Conservation (phyloP, 768 basidiomycete species). For the Pisolithus marmoratus region DNA sequence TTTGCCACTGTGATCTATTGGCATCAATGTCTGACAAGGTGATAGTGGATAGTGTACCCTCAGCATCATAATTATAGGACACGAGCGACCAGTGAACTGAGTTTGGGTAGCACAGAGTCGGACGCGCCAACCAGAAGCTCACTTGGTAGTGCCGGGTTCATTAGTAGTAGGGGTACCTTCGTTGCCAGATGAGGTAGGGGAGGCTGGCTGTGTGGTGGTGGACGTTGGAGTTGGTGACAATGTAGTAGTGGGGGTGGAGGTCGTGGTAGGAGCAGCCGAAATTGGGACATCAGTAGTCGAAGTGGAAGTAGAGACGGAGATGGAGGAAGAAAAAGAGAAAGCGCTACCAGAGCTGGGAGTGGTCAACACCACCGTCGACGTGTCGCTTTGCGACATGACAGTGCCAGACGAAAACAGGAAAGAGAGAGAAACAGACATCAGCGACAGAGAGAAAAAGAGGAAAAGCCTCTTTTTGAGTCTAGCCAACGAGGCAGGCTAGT, state of each 20-base stretch:
- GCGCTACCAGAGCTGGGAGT: slow-evolving; percentile 15
- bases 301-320: background rate
- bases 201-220: background rate
- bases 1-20: too few species aligned
- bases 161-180: background rate
- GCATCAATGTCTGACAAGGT: too few species aligned
- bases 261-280: background rate
- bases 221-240: slow-evolving; percentile 8
- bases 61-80: too few species aligned
- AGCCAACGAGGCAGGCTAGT: too few species aligned
- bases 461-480: background rate
- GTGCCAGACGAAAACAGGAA: too few species aligned
- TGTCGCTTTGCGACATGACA: background rate
- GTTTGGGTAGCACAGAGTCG: too few species aligned
- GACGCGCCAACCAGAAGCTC: too few species aligned
- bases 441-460: background rate
- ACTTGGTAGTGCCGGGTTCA: background rate
- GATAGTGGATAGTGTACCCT: too few species aligned
- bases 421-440: background rate
- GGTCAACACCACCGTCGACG: background rate
- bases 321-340: slow-evolving; percentile 10
- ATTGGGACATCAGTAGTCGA: slow-evolving; percentile 8
- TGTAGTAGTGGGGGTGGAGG: slow-evolving; percentile 1
- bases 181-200: background rate
- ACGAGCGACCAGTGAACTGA: too few species aligned